A percentile compares a stretch with the other conserved stretches of the same genome.
These are phyloP conservation scores for Curvularia sp. DNA, from an alignment of 2,329 filamentous ascomycete species.

Conservation along the genomic window DNA sequence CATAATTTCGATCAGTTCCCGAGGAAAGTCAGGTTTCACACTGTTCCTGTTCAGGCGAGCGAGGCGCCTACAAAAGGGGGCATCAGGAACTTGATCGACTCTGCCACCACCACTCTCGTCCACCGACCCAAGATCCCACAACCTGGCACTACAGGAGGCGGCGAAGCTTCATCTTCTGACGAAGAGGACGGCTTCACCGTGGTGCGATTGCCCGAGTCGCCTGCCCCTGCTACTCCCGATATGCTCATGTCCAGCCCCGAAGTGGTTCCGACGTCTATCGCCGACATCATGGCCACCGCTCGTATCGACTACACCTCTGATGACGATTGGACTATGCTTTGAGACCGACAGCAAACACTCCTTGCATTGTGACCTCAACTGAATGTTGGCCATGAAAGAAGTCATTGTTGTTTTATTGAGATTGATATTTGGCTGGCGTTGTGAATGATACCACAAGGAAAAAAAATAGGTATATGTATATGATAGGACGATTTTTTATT, in stretches of 20 bases:
- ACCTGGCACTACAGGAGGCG: constrained; percentile 2
- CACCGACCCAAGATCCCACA: constrained; percentile 16
- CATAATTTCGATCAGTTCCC: background rate
- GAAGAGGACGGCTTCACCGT: constrained; percentile 36
- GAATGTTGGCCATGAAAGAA: background rate
- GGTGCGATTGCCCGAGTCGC: constrained; percentile 26
- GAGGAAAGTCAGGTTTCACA: background rate
- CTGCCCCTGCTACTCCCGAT: background rate
- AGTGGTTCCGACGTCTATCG: constrained; percentile 8
- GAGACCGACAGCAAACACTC: background rate
- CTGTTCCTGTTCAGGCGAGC: background rate
- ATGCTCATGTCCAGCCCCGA: constrained; percentile 24
- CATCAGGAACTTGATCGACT: constrained; percentile 5
- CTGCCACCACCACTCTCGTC: constrained; percentile 19
- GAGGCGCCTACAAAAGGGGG: background rate
- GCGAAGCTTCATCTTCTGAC: constrained; percentile 19
- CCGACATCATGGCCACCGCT: constrained; percentile 17
- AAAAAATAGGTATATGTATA: background rate
- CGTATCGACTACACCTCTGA: constrained; percentile 21
- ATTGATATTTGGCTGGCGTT: background rate
- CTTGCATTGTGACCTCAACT: background rate
- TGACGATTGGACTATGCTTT: constrained; percentile 22
- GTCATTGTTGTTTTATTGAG: background rate
- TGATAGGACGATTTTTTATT: background rate
- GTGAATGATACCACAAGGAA: background rate